Evolutionary conservation across 371 early-diverging fungal genomes (phyloP), one percentile per base, ranked within the genome.

Genomic region (Circinella minor): DNA sequence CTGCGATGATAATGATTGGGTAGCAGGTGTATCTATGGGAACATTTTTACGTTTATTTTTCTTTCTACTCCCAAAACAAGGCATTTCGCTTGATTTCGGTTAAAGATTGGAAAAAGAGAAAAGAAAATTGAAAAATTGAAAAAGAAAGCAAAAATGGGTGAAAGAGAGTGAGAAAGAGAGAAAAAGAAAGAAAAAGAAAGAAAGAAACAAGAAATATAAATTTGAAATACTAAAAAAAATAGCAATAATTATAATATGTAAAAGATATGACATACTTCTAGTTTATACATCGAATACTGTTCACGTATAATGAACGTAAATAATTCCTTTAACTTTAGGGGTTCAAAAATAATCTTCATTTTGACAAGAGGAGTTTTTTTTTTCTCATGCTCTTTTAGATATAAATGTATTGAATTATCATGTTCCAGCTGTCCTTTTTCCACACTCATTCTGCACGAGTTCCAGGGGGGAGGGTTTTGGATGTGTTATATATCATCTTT

Each of bases 41-140:
- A 51, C 51, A 15, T 51, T 20, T 36, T 61, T 63, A 27, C 65
- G 72, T 37, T 67, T 67, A 17, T 49, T 63, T 55, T 74, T 74
- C 61, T 76, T 76, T 4, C 76, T 68, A 8, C 70, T 68, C 38
- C 76, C 76, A 61, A 76, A 69, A 39, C 76, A 76, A 43, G 72
- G 72, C 76, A 76, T 76, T 34, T 20, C 10, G 14, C 27, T 27
- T 27, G 27, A 27, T 27, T 27, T 27, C 2, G 37, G 27, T n/a
- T 47, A 37, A 48, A 61, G 37, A 54, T 34, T 18, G 46, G n/a
- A 47, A 62, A 39, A 34, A 38, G 49, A 68, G 36, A 43, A 15
- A 65, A 36, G 37, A 37, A 20, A 27, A 20, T 17, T 17, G 6
- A 51, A 13, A 7, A 51, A 13, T 13, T 5, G 8, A 51, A 51